Evolutionary conservation across 805 yeast genomes (phyloP).

Genomic region (Ogataea paraovalis): DNA sequence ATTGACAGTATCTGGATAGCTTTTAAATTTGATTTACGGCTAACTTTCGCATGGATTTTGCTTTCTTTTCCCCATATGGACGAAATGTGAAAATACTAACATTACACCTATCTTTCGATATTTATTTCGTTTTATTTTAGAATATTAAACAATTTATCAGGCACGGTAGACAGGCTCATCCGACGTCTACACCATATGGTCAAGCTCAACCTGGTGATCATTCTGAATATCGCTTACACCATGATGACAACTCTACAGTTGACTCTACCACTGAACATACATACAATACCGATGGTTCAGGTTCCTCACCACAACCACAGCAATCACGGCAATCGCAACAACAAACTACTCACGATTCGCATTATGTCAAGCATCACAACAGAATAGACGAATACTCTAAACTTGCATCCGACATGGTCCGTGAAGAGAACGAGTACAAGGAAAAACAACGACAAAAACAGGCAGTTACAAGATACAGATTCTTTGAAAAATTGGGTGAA

Average conservation of each 20-base stretch:
- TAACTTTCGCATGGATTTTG: too few relatives aligned
- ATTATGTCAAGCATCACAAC: constrained; percentile 14
- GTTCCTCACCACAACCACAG: constrained; percentile 1
- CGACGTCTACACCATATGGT: constrained; percentile 15
- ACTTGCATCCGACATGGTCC: constrained; percentile 31
- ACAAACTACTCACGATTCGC: not conserved
- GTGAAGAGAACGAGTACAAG: constrained; percentile 27
- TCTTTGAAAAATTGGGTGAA: constrained; percentile 50
- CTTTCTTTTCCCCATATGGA: too few relatives aligned
- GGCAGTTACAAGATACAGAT: constrained; percentile 35
- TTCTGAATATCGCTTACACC: not conserved
- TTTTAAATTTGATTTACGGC: too few relatives aligned
- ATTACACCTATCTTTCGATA: too few relatives aligned
- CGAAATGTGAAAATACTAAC: too few relatives aligned
- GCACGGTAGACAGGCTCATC: constrained; percentile 34
- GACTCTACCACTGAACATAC: not conserved
- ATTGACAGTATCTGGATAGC: too few relatives aligned
- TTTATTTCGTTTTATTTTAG: constrained; percentile 18
- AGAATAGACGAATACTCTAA: constrained; percentile 28
- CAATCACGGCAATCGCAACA: constrained; percentile 1
- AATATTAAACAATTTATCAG: constrained; percentile 40
- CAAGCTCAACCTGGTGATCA: constrained; percentile 4
- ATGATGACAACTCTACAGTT: not conserved
- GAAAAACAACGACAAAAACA: constrained; percentile 19
- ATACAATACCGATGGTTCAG: not conserved